phyloP scores from a whole-genome alignment of 495 filamentous ascomycete genomes.

The Aspergillus conjunctus region DNA sequence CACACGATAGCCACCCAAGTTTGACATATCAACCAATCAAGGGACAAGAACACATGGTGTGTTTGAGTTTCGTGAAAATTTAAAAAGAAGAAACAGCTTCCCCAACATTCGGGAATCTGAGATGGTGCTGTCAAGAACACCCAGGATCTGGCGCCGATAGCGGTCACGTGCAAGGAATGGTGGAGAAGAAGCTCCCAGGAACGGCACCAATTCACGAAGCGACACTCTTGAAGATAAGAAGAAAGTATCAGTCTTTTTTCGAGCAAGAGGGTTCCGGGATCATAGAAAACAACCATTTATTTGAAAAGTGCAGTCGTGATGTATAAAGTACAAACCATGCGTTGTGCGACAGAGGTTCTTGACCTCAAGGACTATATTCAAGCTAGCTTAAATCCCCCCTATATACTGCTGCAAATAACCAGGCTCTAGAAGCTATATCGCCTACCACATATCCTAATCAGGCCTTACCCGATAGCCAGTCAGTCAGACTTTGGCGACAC shows the following conservation, averaged over 20 bases:
- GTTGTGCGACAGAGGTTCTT: no score
- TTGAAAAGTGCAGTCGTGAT: no score
- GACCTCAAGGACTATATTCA: no score
- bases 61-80: background rate
- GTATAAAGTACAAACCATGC: no score
- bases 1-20: background rate
- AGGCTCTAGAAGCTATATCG: slow-evolving; percentile 7
- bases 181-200: background rate
- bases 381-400: no score
- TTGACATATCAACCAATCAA: background rate
- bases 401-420: background rate
- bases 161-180: background rate
- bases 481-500: slow-evolving; percentile 35
- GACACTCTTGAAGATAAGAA: background rate
- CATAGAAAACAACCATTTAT: no score
- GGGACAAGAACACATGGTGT: background rate
- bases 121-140: background rate
- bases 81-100: background rate
- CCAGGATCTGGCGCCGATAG: background rate
- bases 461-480: background rate
- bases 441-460: background rate
- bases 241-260: background rate
- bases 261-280: no score
- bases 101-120: background rate
- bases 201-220: background rate